A percentile compares a stretch with the other conserved stretches of the same genome.
Conservation (phyloP, 108 stramenopile genomes). For the Nitzschia sp. region DNA sequence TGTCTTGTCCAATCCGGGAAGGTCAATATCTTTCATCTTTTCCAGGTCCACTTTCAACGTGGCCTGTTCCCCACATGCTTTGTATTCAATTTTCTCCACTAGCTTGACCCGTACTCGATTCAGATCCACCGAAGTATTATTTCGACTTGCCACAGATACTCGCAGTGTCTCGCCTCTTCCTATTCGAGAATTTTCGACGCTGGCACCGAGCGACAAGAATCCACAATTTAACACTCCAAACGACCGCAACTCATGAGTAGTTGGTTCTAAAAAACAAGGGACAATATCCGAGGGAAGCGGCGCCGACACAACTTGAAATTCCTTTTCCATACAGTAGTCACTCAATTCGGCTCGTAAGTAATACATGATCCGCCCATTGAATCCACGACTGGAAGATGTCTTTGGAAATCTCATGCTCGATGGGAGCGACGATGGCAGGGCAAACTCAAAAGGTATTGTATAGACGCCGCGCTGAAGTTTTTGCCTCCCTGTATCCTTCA, state of each 20-base stretch:
- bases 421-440: constrained; percentile 25
- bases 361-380: constrained; percentile 17
- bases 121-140: constrained; percentile 21
- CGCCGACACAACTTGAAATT: constrained; percentile 26
- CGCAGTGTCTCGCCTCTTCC: constrained; percentile 20
- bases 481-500: background rate
- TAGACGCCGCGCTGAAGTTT: constrained; percentile 14
- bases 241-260: constrained; percentile 21
- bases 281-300: constrained; percentile 27
- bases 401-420: constrained; percentile 25
- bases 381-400: background rate
- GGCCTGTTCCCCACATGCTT: background rate
- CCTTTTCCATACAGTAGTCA: background rate
- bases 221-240: constrained; percentile 17
- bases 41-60: constrained; percentile 8
- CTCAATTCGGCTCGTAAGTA: constrained; percentile 17
- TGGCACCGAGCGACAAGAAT: constrained; percentile 23
- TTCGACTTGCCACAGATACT: constrained; percentile 26
- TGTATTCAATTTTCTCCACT: constrained; percentile 21
- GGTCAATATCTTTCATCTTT: constrained; percentile 22
- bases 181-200: constrained; percentile 28
- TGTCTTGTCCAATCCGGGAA: constrained; percentile 11
- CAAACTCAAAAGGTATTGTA: constrained; percentile 16
- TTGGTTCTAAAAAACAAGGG: constrained; percentile 31
- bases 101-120: constrained; percentile 26